These are phyloP conservation scores for Penicillium goetzii DNA, from an alignment of 495 filamentous ascomycete genomes.

Conservation along the genomic window DNA sequence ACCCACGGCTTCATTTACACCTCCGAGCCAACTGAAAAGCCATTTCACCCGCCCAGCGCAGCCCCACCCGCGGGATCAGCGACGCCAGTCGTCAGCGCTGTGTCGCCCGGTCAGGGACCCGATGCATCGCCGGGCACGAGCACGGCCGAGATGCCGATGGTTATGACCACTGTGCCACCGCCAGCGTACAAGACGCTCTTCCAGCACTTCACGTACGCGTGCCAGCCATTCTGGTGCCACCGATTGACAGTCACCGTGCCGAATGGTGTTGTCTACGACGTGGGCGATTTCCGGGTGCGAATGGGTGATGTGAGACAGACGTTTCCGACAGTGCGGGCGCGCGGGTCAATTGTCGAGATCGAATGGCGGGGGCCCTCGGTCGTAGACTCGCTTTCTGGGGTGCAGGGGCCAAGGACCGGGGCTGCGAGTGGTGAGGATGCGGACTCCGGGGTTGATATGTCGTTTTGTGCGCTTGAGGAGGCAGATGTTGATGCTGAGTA, in stretches of 20 bases:
- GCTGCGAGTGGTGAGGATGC: slow-evolving; percentile 18
- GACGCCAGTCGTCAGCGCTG: neutral
- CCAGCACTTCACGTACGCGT: slow-evolving; percentile 49
- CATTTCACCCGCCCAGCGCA: slow-evolving; percentile 13
- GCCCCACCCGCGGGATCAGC: slow-evolving; percentile 2
- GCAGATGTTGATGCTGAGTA: slow-evolving; percentile 50
- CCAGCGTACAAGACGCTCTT: slow-evolving; percentile 41
- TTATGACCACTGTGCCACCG: slow-evolving; percentile 47
- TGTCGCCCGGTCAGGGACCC: slow-evolving; percentile 4
- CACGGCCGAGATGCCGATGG: slow-evolving; percentile 31
- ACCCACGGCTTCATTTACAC: slow-evolving; percentile 52
- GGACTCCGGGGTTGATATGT: slow-evolving; percentile 38
- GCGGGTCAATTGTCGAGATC: slow-evolving; percentile 50
- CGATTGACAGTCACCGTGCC: slow-evolving; percentile 47
- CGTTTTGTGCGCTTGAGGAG: slow-evolving; percentile 40
- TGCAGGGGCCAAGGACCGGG: neutral
- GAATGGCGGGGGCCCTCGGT: slow-evolving; percentile 50
- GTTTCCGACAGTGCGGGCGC: slow-evolving; percentile 40
- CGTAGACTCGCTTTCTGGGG: slow-evolving; percentile 30
- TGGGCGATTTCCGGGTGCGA: slow-evolving; percentile 50
- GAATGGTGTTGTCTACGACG: slow-evolving; percentile 47
- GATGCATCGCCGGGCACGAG: neutral
- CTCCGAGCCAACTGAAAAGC: slow-evolving; percentile 36
- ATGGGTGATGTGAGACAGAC: slow-evolving; percentile 51
- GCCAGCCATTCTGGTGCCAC: slow-evolving; percentile 52